A percentile compares a stretch with the other conserved stretches of the same genome.
Conservation (phyloP, 805 yeast species). For the Pichia pseudocactophila region DNA sequence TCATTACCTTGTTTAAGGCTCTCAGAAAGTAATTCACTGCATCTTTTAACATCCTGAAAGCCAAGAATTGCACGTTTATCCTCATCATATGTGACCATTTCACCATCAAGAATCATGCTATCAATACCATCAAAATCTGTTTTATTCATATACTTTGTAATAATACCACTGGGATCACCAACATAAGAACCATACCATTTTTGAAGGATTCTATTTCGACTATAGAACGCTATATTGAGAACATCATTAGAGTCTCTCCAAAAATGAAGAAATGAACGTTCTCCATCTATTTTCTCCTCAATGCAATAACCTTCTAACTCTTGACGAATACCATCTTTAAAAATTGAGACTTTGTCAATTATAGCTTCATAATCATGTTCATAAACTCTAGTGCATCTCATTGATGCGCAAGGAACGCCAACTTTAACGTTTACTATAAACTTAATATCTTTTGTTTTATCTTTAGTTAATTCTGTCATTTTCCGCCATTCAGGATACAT, state of each 20-base stretch:
- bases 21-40: background rate
- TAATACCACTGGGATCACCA: constrained; percentile 18
- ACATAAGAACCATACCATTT: constrained; percentile 32
- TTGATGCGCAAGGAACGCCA: constrained; percentile 63
- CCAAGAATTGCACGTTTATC: constrained; percentile 43
- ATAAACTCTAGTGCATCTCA: constrained; percentile 52
- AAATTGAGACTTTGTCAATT: constrained; percentile 34
- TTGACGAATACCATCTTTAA: constrained; percentile 16
- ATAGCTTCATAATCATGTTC: constrained; percentile 38
- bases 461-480: constrained; percentile 40
- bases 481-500: constrained; percentile 55
- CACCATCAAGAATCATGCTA: constrained; percentile 68
- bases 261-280: constrained; percentile 73
- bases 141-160: constrained; percentile 27
- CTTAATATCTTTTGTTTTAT: background rate
- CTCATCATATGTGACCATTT: constrained; percentile 83
- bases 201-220: constrained; percentile 66
- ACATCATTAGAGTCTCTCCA: constrained; percentile 30
- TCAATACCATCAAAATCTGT: constrained; percentile 24
- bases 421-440: constrained; percentile 27
- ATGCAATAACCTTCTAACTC: constrained; percentile 39
- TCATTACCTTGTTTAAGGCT: background rate
- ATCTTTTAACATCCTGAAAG: constrained; percentile 66
- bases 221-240: constrained; percentile 50
- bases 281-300: constrained; percentile 94